These are phyloP conservation scores for Globisporangium lucens DNA, from an alignment of 352 stramenopile genomes.

Conservation along the genomic window DNA sequence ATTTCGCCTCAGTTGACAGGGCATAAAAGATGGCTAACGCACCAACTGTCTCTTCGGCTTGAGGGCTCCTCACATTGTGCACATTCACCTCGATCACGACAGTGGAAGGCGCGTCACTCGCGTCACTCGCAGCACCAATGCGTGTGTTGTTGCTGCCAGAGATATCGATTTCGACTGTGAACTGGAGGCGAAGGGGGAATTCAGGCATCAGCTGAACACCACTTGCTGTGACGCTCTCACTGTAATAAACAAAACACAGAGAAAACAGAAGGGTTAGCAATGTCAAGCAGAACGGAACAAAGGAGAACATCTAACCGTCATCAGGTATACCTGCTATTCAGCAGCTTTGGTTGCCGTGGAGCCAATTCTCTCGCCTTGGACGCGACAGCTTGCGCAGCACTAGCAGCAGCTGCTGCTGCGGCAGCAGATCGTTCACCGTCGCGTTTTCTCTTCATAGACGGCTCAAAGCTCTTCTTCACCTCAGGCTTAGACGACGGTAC, in stretches of 20 bases:
- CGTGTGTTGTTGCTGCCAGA: neutral
- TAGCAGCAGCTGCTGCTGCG: constrained; percentile 15
- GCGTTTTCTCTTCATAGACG: constrained; percentile 66
- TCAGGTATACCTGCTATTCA: constrained; percentile 54
- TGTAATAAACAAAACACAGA: constrained; percentile 6
- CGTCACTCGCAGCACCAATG: neutral
- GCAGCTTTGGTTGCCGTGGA: constrained; percentile 43
- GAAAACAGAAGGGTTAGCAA: neutral
- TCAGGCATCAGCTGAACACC: constrained; percentile 46
- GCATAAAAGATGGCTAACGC: constrained; percentile 4
- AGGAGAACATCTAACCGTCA: neutral
- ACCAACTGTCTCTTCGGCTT: constrained; percentile 47
- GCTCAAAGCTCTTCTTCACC: constrained; percentile 32
- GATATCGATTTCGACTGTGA: constrained; percentile 59
- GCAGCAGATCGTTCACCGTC: constrained; percentile 37
- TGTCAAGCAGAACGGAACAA: too few relatives aligned
- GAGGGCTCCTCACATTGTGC: constrained; percentile 55
- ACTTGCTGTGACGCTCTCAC: constrained; percentile 19
- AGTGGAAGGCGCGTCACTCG: neutral
- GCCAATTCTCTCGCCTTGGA: constrained; percentile 64
- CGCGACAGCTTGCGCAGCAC: constrained; percentile 19
- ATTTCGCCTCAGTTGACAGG: neutral
- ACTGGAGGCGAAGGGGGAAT: constrained; percentile 57
- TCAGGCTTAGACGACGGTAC: constrained; percentile 21
- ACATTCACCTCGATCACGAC: constrained; percentile 52